phyloP scores from a whole-genome alignment of 139 green algal genomes.

The Gonium pectorale region DNA sequence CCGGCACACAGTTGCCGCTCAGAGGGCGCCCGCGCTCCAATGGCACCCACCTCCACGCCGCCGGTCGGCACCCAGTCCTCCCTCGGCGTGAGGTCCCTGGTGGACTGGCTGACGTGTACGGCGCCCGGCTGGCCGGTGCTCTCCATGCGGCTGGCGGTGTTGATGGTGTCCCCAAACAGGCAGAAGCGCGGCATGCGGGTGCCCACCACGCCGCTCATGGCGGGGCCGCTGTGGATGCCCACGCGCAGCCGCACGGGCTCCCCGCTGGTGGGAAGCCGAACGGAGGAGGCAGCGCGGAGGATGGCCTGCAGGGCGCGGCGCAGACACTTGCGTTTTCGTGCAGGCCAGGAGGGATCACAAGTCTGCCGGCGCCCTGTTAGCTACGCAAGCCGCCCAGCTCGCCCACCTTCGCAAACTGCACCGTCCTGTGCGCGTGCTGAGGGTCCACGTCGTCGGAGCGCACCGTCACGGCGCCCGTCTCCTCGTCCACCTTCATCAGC shows the following conservation, averaged over 20 bases:
- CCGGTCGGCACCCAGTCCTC: slow-evolving; percentile 41
- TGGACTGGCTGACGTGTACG: slow-evolving; percentile 56
- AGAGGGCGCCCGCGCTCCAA: neutral
- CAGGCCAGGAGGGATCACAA: neutral
- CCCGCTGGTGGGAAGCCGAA: slow-evolving; percentile 27
- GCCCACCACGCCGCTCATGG: slow-evolving; percentile 51
- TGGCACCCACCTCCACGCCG: slow-evolving; percentile 52
- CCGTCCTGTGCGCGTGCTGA: slow-evolving; percentile 10
- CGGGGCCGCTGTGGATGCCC: slow-evolving; percentile 49
- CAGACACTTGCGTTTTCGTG: neutral
- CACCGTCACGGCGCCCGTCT: slow-evolving; percentile 36
- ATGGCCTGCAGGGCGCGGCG: slow-evolving; percentile 1
- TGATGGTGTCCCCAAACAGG: slow-evolving; percentile 51
- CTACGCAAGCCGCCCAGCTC: neutral
- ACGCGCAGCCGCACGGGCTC: slow-evolving; percentile 41
- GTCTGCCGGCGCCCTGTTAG: neutral
- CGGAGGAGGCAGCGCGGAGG: slow-evolving; percentile 17
- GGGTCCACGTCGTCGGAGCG: too few relatives aligned
- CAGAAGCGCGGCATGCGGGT: slow-evolving; percentile 50
- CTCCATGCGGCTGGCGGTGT: slow-evolving; percentile 55
- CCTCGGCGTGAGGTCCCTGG: slow-evolving; percentile 3
- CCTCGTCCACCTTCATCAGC: slow-evolving; percentile 37
- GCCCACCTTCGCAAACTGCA: slow-evolving; percentile 32
- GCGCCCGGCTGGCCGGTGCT: slow-evolving; percentile 48
- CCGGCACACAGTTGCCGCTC: too few relatives aligned